These are phyloP conservation scores for Collybia sp. DNA, from an alignment of 768 basidiomycete genomes.

Conservation along the genomic window DNA sequence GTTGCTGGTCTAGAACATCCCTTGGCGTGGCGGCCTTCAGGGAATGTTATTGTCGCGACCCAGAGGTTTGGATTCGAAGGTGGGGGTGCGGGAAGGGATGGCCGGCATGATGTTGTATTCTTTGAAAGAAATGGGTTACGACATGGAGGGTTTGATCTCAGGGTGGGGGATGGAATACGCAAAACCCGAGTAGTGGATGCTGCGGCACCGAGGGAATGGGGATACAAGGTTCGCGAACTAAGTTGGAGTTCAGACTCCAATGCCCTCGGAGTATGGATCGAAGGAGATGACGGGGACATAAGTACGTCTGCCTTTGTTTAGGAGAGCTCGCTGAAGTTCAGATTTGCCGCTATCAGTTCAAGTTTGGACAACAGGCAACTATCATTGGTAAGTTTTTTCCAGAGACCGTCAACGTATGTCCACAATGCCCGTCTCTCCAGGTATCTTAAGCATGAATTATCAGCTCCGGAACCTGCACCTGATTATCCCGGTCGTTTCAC, in stretches of 20 bases:
- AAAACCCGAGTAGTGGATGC: slow-evolving; percentile 26
- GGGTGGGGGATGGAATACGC: slow-evolving; percentile 25
- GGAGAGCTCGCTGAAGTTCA: slow-evolving; percentile 4
- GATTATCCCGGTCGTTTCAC: slow-evolving; percentile 53
- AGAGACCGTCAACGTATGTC: neutral
- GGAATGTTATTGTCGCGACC: slow-evolving; percentile 77
- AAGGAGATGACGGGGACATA: slow-evolving; percentile 60
- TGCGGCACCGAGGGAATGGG: slow-evolving; percentile 42
- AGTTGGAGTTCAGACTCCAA: slow-evolving; percentile 88
- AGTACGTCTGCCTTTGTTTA: slow-evolving; percentile 38
- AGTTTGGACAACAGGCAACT: slow-evolving; percentile 92
- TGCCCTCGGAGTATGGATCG: slow-evolving; percentile 82
- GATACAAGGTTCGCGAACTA: slow-evolving; percentile 71
- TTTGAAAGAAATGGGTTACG: slow-evolving; percentile 94
- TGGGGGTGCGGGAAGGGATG: slow-evolving; percentile 60
- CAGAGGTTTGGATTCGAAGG: slow-evolving; percentile 81
- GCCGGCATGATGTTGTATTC: slow-evolving; percentile 83
- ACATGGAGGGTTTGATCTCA: slow-evolving; percentile 82
- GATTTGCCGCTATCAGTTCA: slow-evolving; percentile 53
- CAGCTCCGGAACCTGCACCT: slow-evolving; percentile 31
- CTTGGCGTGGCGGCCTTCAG: slow-evolving; percentile 83
- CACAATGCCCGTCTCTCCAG: slow-evolving; percentile 25
- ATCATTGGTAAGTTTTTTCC: slow-evolving; percentile 66
- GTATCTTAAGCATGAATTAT: slow-evolving; percentile 92
- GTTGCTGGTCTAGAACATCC: slow-evolving; percentile 79